Conservation (phyloP, 495 filamentous ascomycete genomes). For the Trichocladium antarcticum region DNA sequence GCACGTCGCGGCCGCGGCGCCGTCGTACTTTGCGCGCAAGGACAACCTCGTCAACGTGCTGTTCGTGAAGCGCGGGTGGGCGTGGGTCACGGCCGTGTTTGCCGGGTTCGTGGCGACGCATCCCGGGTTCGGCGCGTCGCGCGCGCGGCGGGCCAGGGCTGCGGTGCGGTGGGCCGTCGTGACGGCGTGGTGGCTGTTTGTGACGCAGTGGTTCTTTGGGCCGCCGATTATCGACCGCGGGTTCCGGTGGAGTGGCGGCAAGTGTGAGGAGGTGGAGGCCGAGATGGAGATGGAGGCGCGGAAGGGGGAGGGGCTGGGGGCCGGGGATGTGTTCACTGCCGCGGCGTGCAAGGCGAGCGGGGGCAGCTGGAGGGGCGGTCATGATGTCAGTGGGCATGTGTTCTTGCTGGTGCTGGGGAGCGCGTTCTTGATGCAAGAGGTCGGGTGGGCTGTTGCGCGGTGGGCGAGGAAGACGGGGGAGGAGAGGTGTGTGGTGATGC, state of each 20-base stretch:
- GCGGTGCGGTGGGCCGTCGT: slow-evolving; percentile 55
- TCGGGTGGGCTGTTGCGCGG: slow-evolving; percentile 48
- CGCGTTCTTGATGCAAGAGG: slow-evolving; percentile 67
- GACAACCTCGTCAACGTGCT: slow-evolving; percentile 78
- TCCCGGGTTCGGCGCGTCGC: slow-evolving; percentile 37
- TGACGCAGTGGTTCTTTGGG: slow-evolving; percentile 96
- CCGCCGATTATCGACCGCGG: slow-evolving; percentile 76
- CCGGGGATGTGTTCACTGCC: slow-evolving; percentile 50
- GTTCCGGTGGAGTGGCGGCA: slow-evolving; percentile 71
- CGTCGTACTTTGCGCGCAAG: slow-evolving; percentile 88
- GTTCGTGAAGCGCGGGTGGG: slow-evolving; percentile 93
- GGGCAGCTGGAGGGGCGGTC: slow-evolving; percentile 76
- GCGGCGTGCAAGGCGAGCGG: slow-evolving; percentile 74
- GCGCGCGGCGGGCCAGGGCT: slow-evolving; percentile 40
- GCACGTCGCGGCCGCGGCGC: slow-evolving; percentile 44
- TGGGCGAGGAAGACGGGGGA: slow-evolving; percentile 31
- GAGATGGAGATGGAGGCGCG: slow-evolving; percentile 16
- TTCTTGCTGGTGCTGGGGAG: slow-evolving; percentile 81
- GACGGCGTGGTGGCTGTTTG: slow-evolving; percentile 61
- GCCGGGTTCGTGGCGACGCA: slow-evolving; percentile 51
- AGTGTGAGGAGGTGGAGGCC: slow-evolving; percentile 47
- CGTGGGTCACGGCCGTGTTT: slow-evolving; percentile 68
- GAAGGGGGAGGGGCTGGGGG: slow-evolving; percentile 13
- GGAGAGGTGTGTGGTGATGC: slow-evolving; percentile 48
- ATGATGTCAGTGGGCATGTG: slow-evolving; percentile 91